Evolutionary conservation across 345 rosid species (phyloP).

Genomic region (Arabis hirsuta): DNA sequence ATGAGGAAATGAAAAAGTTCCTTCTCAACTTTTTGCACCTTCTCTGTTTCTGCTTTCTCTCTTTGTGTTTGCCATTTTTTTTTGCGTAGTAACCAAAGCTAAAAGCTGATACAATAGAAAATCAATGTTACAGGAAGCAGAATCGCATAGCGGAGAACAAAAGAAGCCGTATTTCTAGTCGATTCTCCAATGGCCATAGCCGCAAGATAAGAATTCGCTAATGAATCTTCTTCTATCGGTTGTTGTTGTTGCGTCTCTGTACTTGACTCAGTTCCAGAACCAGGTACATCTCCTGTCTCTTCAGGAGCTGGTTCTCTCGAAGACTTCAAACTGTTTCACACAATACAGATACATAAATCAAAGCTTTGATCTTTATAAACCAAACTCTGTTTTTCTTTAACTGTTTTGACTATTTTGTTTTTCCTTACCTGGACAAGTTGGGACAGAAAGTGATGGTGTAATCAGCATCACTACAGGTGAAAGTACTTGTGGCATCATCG

Average conservation of each 20-base stretch:
- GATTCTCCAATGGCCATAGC: constrained; percentile 30
- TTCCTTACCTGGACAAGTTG: constrained; percentile 49
- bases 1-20: background rate
- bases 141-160: constrained; percentile 5
- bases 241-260: constrained; percentile 22
- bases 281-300: constrained; percentile 11
- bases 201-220: constrained; percentile 8
- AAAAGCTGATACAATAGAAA: constrained; percentile 22
- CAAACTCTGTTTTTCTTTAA: background rate
- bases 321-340: constrained; percentile 28
- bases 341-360: background rate
- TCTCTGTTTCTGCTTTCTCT: background rate
- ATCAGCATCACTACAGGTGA: constrained; percentile 60
- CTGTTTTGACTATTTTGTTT: background rate
- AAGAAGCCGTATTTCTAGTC: background rate
- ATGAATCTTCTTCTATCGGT: background rate
- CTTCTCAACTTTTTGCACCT: background rate
- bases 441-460: constrained; percentile 74
- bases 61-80: background rate
- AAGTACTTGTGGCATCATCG: constrained; percentile 67
- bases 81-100: constrained; percentile 3
- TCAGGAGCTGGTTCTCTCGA: constrained; percentile 24
- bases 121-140: constrained; percentile 21
- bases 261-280: background rate
- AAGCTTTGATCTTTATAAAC: background rate